A percentile compares a stretch with the other conserved stretches of the same genome.
Evolutionary conservation across 306 rosid species (phyloP).

Genomic region (Prunus salicina): DNA sequence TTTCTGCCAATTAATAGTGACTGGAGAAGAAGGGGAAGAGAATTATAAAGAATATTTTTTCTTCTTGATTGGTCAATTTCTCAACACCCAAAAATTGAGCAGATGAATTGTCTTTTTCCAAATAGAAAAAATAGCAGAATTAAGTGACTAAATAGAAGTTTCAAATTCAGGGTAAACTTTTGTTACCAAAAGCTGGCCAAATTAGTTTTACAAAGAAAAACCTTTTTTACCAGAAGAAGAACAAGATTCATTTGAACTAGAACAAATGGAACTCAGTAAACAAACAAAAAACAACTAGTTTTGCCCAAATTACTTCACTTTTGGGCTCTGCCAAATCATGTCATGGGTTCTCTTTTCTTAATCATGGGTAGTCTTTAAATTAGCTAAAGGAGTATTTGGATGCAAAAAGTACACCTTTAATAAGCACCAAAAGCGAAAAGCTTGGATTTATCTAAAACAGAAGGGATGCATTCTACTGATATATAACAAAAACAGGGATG

Average conservation of each 20-base stretch:
- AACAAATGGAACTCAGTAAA: neutral
- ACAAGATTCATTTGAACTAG: too few relatives aligned
- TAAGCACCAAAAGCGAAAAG: neutral
- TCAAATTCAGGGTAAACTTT: too few relatives aligned
- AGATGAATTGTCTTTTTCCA: neutral
- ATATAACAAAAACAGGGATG: neutral
- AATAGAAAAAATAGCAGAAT: neutral
- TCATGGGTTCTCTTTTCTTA: neutral
- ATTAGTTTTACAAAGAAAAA: neutral
- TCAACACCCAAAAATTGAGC: neutral
- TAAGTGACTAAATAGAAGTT: neutral
- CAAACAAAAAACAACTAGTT: neutral
- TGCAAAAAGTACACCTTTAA: neutral
- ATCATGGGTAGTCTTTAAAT: neutral
- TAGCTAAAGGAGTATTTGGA: neutral
- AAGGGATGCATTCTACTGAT: neutral
- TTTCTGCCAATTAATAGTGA: neutral
- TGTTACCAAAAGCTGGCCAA: neutral
- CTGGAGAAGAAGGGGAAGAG: neutral
- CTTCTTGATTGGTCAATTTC: neutral
- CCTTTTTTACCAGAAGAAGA: too few relatives aligned
- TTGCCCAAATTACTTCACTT: neutral
- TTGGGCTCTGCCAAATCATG: neutral
- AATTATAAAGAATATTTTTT: neutral
- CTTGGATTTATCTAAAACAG: neutral